phyloP scores from a whole-genome alignment of 768 basidiomycete genomes.

The Omphalotus guepiniiformis region DNA sequence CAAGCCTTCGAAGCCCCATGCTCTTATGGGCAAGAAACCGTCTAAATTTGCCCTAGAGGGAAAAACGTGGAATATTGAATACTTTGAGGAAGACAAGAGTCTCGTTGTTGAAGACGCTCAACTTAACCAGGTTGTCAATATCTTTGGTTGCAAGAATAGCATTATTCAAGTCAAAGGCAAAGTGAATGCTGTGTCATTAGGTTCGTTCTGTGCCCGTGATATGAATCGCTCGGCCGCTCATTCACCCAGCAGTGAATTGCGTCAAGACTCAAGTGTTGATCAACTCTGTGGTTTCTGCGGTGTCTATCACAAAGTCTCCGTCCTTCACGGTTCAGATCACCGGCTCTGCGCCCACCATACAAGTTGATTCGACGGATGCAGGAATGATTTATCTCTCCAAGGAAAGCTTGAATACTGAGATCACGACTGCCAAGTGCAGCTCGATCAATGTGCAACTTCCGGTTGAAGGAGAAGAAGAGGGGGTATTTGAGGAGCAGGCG shows the following conservation, averaged over 20 bases:
- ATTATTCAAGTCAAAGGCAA: constrained; percentile 88
- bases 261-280: constrained; percentile 83
- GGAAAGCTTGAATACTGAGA: constrained; percentile 70
- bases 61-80: constrained; percentile 92
- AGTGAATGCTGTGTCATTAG: constrained; percentile 87
- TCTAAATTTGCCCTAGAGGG: constrained; percentile 86
- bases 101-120: constrained; percentile 74
- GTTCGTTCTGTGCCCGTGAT: constrained; percentile 39
- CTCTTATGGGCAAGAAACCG: constrained; percentile 87
- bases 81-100: constrained; percentile 75
- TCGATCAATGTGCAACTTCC: constrained; percentile 89
- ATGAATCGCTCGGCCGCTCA: constrained; percentile 2
- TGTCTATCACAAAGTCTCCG: constrained; percentile 86
- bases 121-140: constrained; percentile 79
- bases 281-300: constrained; percentile 88
- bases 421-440: constrained; percentile 93
- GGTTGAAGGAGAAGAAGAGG: constrained; percentile 85
- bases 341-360: constrained; percentile 86
- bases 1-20: constrained; percentile 81
- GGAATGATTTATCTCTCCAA: constrained; percentile 93
- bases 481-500: constrained; percentile 83
- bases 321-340: constrained; percentile 93
- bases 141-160: constrained; percentile 87
- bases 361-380: constrained; percentile 91
- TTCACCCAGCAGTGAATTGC: constrained; percentile 65